phyloP scores from a whole-genome alignment of 169 alveolate genomes.

The Plasmodium cynomolgi region DNA sequence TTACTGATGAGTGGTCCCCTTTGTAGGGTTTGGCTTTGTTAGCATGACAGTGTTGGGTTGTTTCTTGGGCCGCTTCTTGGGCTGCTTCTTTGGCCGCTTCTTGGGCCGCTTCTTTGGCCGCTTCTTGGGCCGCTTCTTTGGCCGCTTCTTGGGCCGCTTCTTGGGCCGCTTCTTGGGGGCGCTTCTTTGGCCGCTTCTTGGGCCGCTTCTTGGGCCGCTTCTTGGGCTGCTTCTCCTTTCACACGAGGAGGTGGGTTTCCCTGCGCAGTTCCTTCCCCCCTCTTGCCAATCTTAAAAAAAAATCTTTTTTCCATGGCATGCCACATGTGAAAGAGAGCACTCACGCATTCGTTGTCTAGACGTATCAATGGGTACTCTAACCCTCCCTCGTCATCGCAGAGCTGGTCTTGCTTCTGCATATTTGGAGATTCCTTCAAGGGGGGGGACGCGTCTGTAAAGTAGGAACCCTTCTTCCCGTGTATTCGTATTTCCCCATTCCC shows the following conservation, averaged over 20 bases:
- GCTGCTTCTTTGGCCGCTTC: background rate
- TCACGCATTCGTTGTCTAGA: slow-evolving; percentile 34
- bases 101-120: background rate
- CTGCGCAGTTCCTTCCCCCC: background rate
- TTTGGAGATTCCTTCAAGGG: background rate
- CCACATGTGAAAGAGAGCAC: slow-evolving; percentile 58
- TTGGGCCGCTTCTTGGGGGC: no score
- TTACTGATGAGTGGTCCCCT: background rate
- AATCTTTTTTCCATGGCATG: slow-evolving; percentile 38
- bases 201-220: background rate
- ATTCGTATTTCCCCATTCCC: background rate
- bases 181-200: no score
- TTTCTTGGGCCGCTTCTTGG: background rate
- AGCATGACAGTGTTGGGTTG: no score
- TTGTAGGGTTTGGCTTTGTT: background rate
- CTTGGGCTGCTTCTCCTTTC: background rate
- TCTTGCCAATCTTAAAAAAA: slow-evolving; percentile 15
- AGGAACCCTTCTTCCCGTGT: background rate
- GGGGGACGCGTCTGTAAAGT: background rate
- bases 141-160: background rate
- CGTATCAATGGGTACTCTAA: slow-evolving; percentile 19
- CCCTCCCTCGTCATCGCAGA: background rate
- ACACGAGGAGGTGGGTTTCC: background rate
- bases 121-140: background rate
- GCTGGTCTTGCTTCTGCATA: background rate